Base-by-base conservation (phyloP, 2,329 filamentous ascomycete species). In the Alternaria angustiovoidea region DNA sequence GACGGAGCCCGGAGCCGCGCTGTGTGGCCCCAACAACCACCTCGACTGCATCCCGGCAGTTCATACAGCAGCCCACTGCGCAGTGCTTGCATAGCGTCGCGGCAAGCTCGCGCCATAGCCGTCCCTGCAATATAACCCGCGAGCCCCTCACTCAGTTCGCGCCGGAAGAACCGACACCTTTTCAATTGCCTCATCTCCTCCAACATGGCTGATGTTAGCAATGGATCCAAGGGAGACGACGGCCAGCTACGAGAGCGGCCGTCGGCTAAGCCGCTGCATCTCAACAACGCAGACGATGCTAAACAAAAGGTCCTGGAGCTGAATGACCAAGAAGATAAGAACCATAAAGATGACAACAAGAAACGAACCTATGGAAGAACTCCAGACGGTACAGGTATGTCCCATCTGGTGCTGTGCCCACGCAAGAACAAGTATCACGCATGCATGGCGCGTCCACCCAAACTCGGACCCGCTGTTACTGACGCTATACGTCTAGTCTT, bases 361-460 rank as follows among this genome's bases (percentile, higher is more conserved):
- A 89, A 88, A 77, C 94, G 92, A 83, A 97, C 93, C 0, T 97
- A 91, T 83, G 94, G 94, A 57, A 89, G 94, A 66, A 97, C 94
- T 14, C 92, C 92, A 30, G 91, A 94, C 81, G 94, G 94, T 73
- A 96, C 88, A 81, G 89, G 94, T 97, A 86, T 80, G 91, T 65
- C 55, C 51, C 48, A 28, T 26, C 44, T 16, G 26, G 34, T 56
- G 22, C 32, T 42, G 26, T 26, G 26, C 24, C 9, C 20, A 14
- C 14, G 28, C 46, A 36, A 39, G 24, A 28, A 18, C 46, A 44
- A 42, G 38, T 24, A 20, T 39, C 43, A 34, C 44, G 57, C 38
- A 59, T 34, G 30, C 51, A 55, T 42, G 20, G 18, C 38, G 24
- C 30, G 18, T 34, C 38, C 12, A 5, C 20, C 14, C 14, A 24